These are phyloP conservation scores for Epichloe gansuensis DNA, from an alignment of 2,329 filamentous ascomycete species.

Conservation along the genomic window DNA sequence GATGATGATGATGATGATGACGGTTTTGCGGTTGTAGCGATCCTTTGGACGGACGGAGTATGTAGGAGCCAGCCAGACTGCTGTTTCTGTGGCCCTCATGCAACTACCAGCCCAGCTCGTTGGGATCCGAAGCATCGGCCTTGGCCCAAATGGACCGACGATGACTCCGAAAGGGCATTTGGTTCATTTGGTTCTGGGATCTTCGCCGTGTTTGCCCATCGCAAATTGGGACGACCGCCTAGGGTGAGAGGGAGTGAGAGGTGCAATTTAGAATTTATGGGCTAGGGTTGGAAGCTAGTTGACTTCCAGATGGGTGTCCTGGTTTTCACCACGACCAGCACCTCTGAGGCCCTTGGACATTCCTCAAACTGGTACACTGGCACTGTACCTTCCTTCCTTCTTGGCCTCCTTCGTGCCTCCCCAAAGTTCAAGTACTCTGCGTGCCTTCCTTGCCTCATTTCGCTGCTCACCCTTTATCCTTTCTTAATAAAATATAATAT, in stretches of 20 bases:
- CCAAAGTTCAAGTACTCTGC: background rate
- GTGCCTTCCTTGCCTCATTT: background rate
- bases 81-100: background rate
- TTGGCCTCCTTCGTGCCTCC: background rate
- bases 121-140: background rate
- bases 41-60: background rate
- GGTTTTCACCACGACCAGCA: background rate
- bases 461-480: background rate
- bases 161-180: constrained; percentile 1
- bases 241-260: background rate
- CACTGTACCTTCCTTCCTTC: background rate
- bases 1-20: background rate
- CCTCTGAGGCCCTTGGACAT: background rate
- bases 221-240: background rate
- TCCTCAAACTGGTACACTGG: background rate
- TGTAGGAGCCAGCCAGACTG: background rate
- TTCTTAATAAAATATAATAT: background rate
- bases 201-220: background rate
- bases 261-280: constrained; percentile 3
- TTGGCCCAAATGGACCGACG: background rate
- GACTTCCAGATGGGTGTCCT: background rate
- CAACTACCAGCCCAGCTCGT: background rate
- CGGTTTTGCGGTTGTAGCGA: background rate
- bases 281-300: background rate
- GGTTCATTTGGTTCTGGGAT: background rate